These are phyloP conservation scores for Agaricus sinodeliciosus DNA, from an alignment of 768 basidiomycete genomes.

Conservation along the genomic window DNA sequence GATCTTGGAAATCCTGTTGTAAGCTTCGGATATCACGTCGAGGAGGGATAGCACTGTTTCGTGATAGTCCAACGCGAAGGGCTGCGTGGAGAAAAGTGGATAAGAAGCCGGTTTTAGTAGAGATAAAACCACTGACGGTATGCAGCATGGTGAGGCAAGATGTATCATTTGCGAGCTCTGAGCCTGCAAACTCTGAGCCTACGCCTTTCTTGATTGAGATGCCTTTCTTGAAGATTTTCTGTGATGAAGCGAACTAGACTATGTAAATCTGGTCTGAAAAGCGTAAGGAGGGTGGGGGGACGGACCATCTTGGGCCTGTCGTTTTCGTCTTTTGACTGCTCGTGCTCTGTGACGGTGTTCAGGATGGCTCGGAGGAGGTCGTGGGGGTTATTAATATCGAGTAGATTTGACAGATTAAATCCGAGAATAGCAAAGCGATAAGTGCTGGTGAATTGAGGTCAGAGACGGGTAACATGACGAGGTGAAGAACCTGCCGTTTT, in stretches of 20 bases:
- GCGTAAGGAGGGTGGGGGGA: slow-evolving; percentile 1
- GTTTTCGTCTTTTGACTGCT: slow-evolving; percentile 67
- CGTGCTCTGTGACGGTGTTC: slow-evolving; percentile 69
- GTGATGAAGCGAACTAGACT: neutral
- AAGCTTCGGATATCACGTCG: slow-evolving; percentile 85
- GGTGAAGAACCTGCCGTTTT: slow-evolving; percentile 47
- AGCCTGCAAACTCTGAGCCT: slow-evolving; percentile 46
- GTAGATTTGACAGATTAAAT: slow-evolving; percentile 76
- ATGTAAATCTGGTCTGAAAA: neutral
- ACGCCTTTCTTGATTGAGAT: slow-evolving; percentile 38
- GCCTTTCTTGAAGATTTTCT: slow-evolving; percentile 58
- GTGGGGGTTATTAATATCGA: slow-evolving; percentile 74
- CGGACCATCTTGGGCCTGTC: slow-evolving; percentile 71
- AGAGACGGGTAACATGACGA: neutral
- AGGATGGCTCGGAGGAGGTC: slow-evolving; percentile 75
- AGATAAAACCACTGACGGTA: slow-evolving; percentile 44
- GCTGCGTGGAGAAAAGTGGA: slow-evolving; percentile 34
- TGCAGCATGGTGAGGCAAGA: slow-evolving; percentile 71
- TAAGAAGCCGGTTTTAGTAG: slow-evolving; percentile 1
- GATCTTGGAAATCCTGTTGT: slow-evolving; percentile 79
- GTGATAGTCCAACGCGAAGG: slow-evolving; percentile 86
- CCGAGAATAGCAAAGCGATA: slow-evolving; percentile 79
- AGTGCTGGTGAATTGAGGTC: slow-evolving; percentile 41
- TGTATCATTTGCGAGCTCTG: slow-evolving; percentile 51
- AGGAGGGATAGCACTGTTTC: slow-evolving; percentile 84